Evolutionary conservation across 257 asterid species (phyloP), one percentile per base, ranked within the genome.

Genomic region (Solanum stenotomum): DNA sequence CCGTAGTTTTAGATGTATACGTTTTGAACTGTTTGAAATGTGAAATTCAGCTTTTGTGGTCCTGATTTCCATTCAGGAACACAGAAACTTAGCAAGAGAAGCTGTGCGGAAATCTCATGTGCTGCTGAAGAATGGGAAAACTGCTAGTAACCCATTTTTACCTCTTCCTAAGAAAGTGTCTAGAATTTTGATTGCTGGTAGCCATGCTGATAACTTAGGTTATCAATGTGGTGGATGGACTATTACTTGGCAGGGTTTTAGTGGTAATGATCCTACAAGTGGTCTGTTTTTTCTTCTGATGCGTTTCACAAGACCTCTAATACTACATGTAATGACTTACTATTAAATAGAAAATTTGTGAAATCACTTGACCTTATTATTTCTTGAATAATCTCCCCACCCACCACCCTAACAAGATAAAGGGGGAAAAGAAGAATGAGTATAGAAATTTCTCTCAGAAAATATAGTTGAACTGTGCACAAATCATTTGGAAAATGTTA

Each of bases 201-300:
- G 88, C 71, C 98, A 95, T 89, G 98, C 98, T 20, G 95, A 96
- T 91, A 94, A 96, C 92, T 94, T 96, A 93, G 98, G 98, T 44
- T 94, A 92, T 86, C 98, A 94, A 87, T 96, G 98, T 90, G 98
- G 98, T 84, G 98, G 98, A 87, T 96, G 98, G 98, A 96, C 98
- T 13, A 93, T 95, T 75, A 71, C 90, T 38, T 95, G 98, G 98
- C 98, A 93, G 87, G 98, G 98, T 46, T 95, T 95, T 89, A 87
- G 93, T 10, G 98, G 98, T 76, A 95, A 96, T 84, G 92, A 92
- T 13, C 90, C 63, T 37, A 96, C 96, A 29, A 78, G 88, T 10
- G 98, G 98, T 94, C 89, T 89, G 83, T 18, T 75, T 15, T 79
- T 42, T 44, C 25, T 46, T 79, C n/a, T 29, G 27, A 27, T 44